Conservation (phyloP, 2,329 filamentous ascomycete genomes). For the Ophiosphaerella narmari region DNA sequence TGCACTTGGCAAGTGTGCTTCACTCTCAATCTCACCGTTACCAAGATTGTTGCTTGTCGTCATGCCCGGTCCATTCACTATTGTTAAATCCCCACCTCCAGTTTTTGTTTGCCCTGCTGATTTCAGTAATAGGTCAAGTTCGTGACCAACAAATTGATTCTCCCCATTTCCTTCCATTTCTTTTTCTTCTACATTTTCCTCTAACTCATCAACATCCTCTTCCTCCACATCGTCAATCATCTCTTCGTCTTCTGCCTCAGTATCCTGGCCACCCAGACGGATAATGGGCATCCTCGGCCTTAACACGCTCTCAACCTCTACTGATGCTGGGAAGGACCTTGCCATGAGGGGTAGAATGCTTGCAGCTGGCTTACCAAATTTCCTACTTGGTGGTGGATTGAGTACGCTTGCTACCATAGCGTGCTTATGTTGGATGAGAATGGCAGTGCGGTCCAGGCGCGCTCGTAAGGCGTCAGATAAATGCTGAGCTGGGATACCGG, state of each 20-base stretch:
- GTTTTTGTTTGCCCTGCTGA: slow-evolving; percentile 17
- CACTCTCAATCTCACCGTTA: not conserved
- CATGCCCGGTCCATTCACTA: slow-evolving; percentile 12
- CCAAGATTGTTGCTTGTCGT: not conserved
- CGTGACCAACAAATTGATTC: slow-evolving; percentile 48
- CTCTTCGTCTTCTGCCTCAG: slow-evolving; percentile 25
- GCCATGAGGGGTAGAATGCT: slow-evolving; percentile 82
- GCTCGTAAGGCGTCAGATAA: slow-evolving; percentile 73
- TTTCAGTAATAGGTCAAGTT: slow-evolving; percentile 18
- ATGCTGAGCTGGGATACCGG: slow-evolving; percentile 66
- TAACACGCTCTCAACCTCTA: slow-evolving; percentile 73
- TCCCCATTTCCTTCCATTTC: slow-evolving; percentile 26
- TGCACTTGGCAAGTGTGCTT: not conserved
- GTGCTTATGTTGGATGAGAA: slow-evolving; percentile 69
- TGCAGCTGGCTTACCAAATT: slow-evolving; percentile 63
- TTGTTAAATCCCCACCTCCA: slow-evolving; percentile 17
- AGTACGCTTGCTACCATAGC: slow-evolving; percentile 83
- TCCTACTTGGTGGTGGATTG: slow-evolving; percentile 71
- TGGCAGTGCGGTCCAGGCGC: slow-evolving; percentile 79
- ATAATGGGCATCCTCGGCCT: slow-evolving; percentile 54
- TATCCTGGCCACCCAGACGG: slow-evolving; percentile 26
- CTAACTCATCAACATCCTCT: slow-evolving; percentile 21
- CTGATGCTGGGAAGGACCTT: slow-evolving; percentile 65
- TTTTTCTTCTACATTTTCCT: slow-evolving; percentile 49
- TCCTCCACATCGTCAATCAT: slow-evolving; percentile 30